Percentiles rank a stretch among this genome's conserved stretches.
These are phyloP conservation scores for Saccharomycopsis sp. DNA, from an alignment of 805 yeast species.

Conservation along the genomic window DNA sequence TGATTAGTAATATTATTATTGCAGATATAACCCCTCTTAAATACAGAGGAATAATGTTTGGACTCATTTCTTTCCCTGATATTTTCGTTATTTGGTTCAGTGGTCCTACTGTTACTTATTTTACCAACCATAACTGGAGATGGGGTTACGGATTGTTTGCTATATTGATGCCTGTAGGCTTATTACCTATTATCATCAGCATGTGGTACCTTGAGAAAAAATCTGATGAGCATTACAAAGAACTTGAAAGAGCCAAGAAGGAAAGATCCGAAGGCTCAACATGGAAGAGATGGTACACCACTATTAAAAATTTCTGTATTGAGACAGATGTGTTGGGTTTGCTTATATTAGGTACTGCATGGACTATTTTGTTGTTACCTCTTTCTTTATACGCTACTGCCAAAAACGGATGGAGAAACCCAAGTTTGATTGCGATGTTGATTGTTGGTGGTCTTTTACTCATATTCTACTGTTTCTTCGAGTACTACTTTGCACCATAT, in stretches of 20 bases:
- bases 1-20: conserved; percentile 30
- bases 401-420: conserved; percentile 31
- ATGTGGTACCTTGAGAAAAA: conserved; percentile 31
- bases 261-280: conserved; percentile 2
- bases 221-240: conserved; percentile 11
- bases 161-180: conserved; percentile 37
- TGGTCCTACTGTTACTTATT: conserved; percentile 33
- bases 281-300: conserved; percentile 12
- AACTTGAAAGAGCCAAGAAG: background rate
- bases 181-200: conserved; percentile 30
- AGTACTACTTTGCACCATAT: conserved; percentile 31
- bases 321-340: conserved; percentile 37
- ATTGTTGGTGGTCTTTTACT: conserved; percentile 35
- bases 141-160: conserved; percentile 49
- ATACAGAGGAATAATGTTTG: conserved; percentile 33
- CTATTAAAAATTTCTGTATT: conserved; percentile 24
- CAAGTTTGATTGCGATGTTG: conserved; percentile 39
- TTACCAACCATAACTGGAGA: conserved; percentile 38
- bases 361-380: conserved; percentile 34
- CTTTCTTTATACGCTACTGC: conserved; percentile 32
- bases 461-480: conserved; percentile 32
- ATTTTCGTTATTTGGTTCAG: conserved; percentile 37
- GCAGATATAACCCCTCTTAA: conserved; percentile 36
- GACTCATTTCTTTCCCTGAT: conserved; percentile 35
- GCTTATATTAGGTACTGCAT: conserved; percentile 34